These are phyloP conservation scores for Lasiodiplodia citricola DNA, from an alignment of 2,329 filamentous ascomycete species.

Conservation along the genomic window DNA sequence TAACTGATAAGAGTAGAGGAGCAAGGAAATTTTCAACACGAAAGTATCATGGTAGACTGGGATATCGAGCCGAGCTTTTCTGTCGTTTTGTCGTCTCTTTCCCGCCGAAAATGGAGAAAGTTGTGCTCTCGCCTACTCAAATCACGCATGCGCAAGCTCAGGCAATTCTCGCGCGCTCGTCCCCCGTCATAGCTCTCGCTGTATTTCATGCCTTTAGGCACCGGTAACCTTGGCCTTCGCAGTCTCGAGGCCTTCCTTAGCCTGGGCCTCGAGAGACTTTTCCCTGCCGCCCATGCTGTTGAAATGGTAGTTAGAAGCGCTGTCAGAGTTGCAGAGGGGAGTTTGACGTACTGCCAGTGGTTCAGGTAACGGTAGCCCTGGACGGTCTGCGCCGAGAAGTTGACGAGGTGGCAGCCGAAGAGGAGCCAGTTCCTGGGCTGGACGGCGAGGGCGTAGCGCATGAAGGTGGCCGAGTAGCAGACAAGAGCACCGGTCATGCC, in stretches of 20 bases:
- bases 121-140: not conserved
- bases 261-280: slow-evolving; percentile 43
- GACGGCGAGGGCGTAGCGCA: slow-evolving; percentile 70
- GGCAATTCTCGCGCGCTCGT: not conserved
- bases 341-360: slow-evolving; percentile 57
- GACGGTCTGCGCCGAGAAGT: slow-evolving; percentile 65
- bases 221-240: slow-evolving; percentile 29
- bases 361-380: slow-evolving; percentile 68
- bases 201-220: not conserved
- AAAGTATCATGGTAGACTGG: not conserved
- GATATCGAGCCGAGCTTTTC: slow-evolving; percentile 13
- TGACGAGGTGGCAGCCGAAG: slow-evolving; percentile 70
- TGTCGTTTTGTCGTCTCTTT: not conserved
- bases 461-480: slow-evolving; percentile 68
- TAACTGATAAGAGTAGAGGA: not conserved
- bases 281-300: slow-evolving; percentile 52
- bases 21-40: not conserved
- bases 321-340: not conserved
- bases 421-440: slow-evolving; percentile 70
- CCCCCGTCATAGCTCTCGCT: not conserved
- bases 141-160: not conserved
- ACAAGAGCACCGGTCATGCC: slow-evolving; percentile 66
- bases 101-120: not conserved
- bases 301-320: not conserved
- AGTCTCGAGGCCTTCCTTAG: slow-evolving; percentile 42